A percentile compares a stretch with the other conserved stretches of the same genome.
Evolutionary conservation across 2,329 filamentous ascomycete genomes (phyloP).

Genomic region (Tothia fuscella): DNA sequence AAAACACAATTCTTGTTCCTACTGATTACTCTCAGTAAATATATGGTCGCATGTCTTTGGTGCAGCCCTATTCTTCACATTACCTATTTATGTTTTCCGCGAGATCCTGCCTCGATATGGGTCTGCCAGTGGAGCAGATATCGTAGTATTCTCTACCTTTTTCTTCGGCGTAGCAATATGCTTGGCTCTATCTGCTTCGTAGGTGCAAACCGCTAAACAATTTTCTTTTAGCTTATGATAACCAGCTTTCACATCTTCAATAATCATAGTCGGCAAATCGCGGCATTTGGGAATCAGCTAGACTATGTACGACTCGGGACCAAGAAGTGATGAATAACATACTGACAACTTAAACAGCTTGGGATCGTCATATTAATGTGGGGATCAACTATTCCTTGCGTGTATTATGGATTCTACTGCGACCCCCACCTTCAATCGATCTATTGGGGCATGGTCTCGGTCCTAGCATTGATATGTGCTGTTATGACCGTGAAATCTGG

Average conservation of each 20-base stretch:
- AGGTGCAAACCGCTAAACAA: constrained; percentile 12
- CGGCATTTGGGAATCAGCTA: constrained; percentile 12
- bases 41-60: constrained; percentile 36
- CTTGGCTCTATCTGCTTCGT: constrained; percentile 35
- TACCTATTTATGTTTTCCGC: constrained; percentile 28
- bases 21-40: constrained; percentile 32
- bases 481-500: constrained; percentile 13
- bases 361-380: constrained; percentile 16
- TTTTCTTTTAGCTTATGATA: background rate
- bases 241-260: constrained; percentile 14
- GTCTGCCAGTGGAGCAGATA: constrained; percentile 25
- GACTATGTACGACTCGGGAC: constrained; percentile 11
- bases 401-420: constrained; percentile 16
- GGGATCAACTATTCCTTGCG: constrained; percentile 13
- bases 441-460: constrained; percentile 14
- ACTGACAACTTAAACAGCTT: constrained; percentile 4
- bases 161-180: constrained; percentile 34
- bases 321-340: background rate
- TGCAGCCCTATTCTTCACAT: constrained; percentile 26
- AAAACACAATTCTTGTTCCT: background rate
- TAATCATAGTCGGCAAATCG: constrained; percentile 13
- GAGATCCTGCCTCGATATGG: constrained; percentile 26
- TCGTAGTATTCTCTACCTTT: constrained; percentile 32
- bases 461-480: constrained; percentile 11
- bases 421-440: constrained; percentile 9